Evolutionary conservation across 129 eudicot genomes (phyloP).

Genomic region (Logfia minima): DNA sequence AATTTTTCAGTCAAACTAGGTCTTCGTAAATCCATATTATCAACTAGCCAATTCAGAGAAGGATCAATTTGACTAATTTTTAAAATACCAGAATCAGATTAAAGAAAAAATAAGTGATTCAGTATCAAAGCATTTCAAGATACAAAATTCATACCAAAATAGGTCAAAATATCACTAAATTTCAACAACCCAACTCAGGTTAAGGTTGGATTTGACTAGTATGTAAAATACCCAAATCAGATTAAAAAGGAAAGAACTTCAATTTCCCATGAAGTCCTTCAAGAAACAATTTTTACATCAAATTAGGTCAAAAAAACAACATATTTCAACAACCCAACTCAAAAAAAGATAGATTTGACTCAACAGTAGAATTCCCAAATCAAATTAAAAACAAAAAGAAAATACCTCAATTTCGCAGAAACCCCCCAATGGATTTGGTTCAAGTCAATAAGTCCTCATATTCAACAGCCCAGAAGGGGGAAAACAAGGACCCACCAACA

Average conservation of each 20-base stretch:
- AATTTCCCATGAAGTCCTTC: neutral
- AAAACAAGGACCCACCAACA: constrained; percentile 37
- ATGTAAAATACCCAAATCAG: constrained; percentile 12
- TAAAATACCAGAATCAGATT: constrained; percentile 21
- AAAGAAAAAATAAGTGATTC: constrained; percentile 20
- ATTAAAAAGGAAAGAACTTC: constrained; percentile 19
- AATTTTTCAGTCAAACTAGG: constrained; percentile 3
- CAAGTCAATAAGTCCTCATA: neutral
- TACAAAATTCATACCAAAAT: constrained; percentile 10
- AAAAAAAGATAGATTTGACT: neutral
- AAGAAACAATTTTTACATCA: neutral
- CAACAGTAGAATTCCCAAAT: no score
- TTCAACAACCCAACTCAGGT: constrained; percentile 12
- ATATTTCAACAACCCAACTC: neutral
- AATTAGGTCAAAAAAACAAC: neutral
- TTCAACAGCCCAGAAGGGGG: constrained; percentile 11
- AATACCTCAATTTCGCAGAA: neutral
- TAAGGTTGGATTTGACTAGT: neutral
- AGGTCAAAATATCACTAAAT: neutral
- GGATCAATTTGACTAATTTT: neutral
- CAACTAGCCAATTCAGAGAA: constrained; percentile 18
- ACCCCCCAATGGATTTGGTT: neutral
- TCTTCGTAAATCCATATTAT: constrained; percentile 17
- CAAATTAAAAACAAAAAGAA: neutral
- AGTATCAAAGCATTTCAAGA: constrained; percentile 24